phyloP scores from a whole-genome alignment of 139 green algal genomes.

The Micromonas pusilla region DNA sequence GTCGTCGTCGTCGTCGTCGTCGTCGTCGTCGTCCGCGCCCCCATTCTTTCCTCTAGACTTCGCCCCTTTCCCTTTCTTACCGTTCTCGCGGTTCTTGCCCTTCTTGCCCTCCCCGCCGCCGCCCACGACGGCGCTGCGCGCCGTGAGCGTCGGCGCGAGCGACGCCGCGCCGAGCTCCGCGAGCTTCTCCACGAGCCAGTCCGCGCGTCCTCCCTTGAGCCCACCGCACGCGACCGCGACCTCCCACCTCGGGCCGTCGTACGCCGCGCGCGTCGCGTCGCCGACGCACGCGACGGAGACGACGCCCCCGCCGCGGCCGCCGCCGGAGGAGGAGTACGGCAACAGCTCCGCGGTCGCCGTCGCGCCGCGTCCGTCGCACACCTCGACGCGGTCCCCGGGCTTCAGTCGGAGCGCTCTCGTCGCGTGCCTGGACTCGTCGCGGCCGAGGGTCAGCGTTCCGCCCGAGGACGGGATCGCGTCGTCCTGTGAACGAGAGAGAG shows the following conservation, averaged over 20 bases:
- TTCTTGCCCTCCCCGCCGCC: background rate
- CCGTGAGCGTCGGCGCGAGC: constrained; percentile 68
- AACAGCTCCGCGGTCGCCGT: background rate
- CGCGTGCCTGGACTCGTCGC: constrained; percentile 19
- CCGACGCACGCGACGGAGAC: background rate
- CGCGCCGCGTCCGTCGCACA: constrained; percentile 11
- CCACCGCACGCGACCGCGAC: constrained; percentile 60
- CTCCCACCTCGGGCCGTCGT: constrained; percentile 26
- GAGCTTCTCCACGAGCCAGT: constrained; percentile 86
- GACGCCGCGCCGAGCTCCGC: constrained; percentile 69
- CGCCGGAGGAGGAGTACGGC: background rate
- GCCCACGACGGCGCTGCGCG: constrained; percentile 10
- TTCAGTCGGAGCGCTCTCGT: background rate
- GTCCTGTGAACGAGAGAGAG: too few species aligned
- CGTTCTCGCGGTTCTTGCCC: background rate
- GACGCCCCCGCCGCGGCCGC: background rate
- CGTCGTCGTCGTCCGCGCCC: too few species aligned
- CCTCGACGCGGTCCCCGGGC: background rate
- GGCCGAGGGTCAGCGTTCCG: background rate
- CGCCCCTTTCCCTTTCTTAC: too few species aligned
- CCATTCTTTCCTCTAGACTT: too few species aligned
- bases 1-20: too few species aligned
- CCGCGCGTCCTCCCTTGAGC: constrained; percentile 71
- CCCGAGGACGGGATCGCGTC: background rate
- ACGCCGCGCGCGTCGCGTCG: background rate